Base-by-base conservation (phyloP, 257 asterid genomes). In the Jacaranda mimosifolia region DNA sequence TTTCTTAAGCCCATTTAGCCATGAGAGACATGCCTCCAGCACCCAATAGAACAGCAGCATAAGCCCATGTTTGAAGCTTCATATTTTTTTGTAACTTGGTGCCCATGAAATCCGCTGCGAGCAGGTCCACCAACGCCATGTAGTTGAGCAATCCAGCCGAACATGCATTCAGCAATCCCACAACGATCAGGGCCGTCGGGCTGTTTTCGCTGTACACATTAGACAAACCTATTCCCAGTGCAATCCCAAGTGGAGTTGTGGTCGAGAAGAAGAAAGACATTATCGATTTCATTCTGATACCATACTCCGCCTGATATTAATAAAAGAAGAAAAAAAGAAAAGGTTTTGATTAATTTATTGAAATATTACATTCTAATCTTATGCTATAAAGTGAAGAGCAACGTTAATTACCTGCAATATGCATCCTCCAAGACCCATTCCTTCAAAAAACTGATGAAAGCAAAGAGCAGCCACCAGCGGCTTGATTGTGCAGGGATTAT, bases 371-470 rank as follows among this genome's bases (percentile, higher is more conserved):
- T 42, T 7, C 32, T 26, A 4, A 42, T 56, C 60, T 17, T n/a
- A 7, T 7, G 46, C 6, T 5, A 55, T 26, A 2, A 26, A 26
- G 32, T 26, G 32, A 26, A 26, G 32, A 26, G 2, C 32, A 26
- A 26, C 32, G 32, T 26, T 26, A 26, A 26, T 63, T 68, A 83
- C 88, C 78, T 82, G 83, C 63, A 85, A 39, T 9, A 85, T 85
- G 83, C 90, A 86, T 9, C 86, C 89, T 1, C 89, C 89, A 19
- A 80, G 84, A 17, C 84, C 81, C 84, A 80, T 80, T 36, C 84
- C 84, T 74, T 80, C 84, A 40, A 80, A 80, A 5, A 80, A 66
- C 40, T 80, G 84, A 71, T 80, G 84, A 32, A 80, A 80, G 81
- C 84, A 80, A 21, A 80, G 69, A 35, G 84, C 84, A 21, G 80